Percentiles rank a stretch among this genome's conserved stretches.
Conservation (phyloP, 2,329 filamentous ascomycete genomes). For the Colletotrichum gigasporum region DNA sequence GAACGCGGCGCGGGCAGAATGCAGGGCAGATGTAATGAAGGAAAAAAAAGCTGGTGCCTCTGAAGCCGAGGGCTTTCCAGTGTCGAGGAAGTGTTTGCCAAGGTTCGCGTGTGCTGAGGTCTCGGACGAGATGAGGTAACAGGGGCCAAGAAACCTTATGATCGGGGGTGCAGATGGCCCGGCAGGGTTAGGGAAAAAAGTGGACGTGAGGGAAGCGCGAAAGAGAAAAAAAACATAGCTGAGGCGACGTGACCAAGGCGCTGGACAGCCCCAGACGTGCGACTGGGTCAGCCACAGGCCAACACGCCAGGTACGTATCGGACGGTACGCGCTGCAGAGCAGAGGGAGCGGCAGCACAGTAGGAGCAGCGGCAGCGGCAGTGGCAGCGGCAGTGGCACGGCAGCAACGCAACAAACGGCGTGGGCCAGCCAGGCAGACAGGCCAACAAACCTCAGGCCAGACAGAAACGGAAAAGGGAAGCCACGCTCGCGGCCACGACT, state of each 20-base stretch:
- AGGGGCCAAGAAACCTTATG: constrained; percentile 33
- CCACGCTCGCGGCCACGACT: background rate
- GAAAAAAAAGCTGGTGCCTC: constrained; percentile 25
- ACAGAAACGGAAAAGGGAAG: background rate
- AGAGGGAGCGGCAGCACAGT: no score
- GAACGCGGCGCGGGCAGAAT: background rate
- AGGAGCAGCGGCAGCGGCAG: background rate
- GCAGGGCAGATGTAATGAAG: background rate
- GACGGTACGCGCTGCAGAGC: no score
- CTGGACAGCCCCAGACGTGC: constrained; percentile 15
- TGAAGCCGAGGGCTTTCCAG: constrained; percentile 20
- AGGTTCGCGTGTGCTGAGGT: constrained; percentile 29
- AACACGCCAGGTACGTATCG: constrained; percentile 20
- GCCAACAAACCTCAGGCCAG: background rate
- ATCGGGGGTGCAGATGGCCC: constrained; percentile 31
- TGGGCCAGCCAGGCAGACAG: background rate
- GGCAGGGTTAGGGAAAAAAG: constrained; percentile 29
- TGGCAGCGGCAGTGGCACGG: background rate
- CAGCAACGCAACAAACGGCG: background rate
- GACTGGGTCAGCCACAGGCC: constrained; percentile 20
- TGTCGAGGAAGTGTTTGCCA: constrained; percentile 28
- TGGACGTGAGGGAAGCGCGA: background rate
- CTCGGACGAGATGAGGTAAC: constrained; percentile 32
- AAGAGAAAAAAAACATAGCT: constrained; percentile 4
- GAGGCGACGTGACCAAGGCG: constrained; percentile 27